Evolutionary conservation across 495 filamentous ascomycete genomes (phyloP), one percentile per base, ranked within the genome.

Genomic region (Penicillium simplicissimum): DNA sequence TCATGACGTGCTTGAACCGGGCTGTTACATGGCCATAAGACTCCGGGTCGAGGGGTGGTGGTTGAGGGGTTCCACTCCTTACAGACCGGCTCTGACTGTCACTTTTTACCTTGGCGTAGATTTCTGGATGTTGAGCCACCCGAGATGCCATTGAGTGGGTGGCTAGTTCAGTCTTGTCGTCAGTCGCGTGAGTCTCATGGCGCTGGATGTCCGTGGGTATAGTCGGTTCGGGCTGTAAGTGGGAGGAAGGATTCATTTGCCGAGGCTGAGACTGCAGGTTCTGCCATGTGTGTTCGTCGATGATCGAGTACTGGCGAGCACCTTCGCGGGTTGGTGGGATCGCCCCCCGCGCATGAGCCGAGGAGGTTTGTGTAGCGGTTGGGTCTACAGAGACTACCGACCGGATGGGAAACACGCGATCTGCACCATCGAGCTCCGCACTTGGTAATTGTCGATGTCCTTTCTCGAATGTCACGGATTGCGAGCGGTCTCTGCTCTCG

Each of bases 381-480:
- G 87, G 82, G 63, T 90, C 87, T 31, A 96, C 87, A 10, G 87
- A 90, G 25, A 96, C 84, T 28, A 90, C 87, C 13, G 89, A 93
- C 37, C 89, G 84, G n/a, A 96, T 89, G 13, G 92, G 92, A 59
- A 92, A 96, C 21, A 96, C 88, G 28, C 89, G 83, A 65, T 94
- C 90, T 9, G 79, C 73, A 17, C 71, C 69, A 43, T 76, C 76
- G 25, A 64, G 68, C 3, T 59, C 58, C 6, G 60, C 33, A 37
- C 55, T 51, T 4, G 58, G 40, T 34, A 55, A 36, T 33, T 52
- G 47, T 43, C 43, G 59, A 8, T 48, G 53, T n/a, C 31, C 33
- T 10, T 67, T 52, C 7, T 60, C 11, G n/a, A 56, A 55, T 31
- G 64, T 47, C 6, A 57, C 55, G 0, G 69, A 69, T 13, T 69